phyloP scores from a whole-genome alignment of 257 asterid species.

The Solanum clarkiae region DNA sequence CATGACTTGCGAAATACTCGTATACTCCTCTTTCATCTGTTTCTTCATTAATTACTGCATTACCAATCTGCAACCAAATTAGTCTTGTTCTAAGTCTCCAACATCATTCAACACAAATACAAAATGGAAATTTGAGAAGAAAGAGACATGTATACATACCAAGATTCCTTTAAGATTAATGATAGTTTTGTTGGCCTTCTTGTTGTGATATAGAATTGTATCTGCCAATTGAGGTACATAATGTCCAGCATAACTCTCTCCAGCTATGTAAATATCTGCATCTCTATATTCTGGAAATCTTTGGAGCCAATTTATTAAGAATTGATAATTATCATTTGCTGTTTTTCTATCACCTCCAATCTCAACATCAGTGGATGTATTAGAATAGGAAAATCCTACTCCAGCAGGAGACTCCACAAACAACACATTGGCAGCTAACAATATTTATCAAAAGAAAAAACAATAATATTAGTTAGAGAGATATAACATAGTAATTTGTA shows the following conservation, averaged over 20 bases:
- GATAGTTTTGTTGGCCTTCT: constrained; percentile 22
- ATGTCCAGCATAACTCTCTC: constrained; percentile 81
- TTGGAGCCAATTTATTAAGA: constrained; percentile 58
- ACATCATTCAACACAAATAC: not conserved
- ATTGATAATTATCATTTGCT: constrained; percentile 41
- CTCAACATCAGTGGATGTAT: constrained; percentile 29
- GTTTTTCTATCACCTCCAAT: constrained; percentile 44
- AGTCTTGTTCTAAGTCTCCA: not conserved
- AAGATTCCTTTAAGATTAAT: constrained; percentile 78
- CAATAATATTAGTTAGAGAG: not conserved
- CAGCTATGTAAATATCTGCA: constrained; percentile 46
- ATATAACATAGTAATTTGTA: not conserved
- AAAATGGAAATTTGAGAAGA: not conserved
- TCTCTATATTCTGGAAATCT: constrained; percentile 60
- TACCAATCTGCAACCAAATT: constrained; percentile 45
- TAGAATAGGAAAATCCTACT: constrained; percentile 81
- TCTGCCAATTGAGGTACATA: constrained; percentile 72
- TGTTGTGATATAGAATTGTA: constrained; percentile 40
- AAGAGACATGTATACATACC: constrained; percentile 19
- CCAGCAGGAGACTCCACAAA: constrained; percentile 85
- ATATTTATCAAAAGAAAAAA: not conserved
- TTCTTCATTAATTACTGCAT: constrained; percentile 63
- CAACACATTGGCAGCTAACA: constrained; percentile 59
- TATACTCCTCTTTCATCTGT: constrained; percentile 54
- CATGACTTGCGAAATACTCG: constrained; percentile 53